These are phyloP conservation scores for Zygosaccharomyces bisporus DNA, from an alignment of 805 yeast species.

Conservation along the genomic window DNA sequence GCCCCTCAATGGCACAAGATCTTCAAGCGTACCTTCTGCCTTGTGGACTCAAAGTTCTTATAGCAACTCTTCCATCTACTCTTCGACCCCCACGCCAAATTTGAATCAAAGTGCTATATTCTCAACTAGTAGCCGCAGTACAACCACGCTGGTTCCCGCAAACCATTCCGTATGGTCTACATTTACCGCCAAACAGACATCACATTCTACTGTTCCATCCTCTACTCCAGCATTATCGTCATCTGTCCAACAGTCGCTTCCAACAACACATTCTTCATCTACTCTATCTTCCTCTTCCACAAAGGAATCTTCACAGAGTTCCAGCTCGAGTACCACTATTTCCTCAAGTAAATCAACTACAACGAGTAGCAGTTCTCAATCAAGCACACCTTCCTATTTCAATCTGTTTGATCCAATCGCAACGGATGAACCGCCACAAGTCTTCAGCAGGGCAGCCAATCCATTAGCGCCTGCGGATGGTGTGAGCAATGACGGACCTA, in stretches of 20 bases:
- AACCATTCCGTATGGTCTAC: background rate
- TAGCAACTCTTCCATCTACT: background rate
- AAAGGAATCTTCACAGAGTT: background rate
- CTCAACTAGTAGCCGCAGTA: background rate
- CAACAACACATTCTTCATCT: constrained; percentile 1
- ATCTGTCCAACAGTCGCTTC: background rate
- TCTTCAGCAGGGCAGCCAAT: constrained; percentile 45
- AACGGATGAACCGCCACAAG: constrained; percentile 43
- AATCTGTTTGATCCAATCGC: constrained; percentile 50
- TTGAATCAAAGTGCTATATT: background rate
- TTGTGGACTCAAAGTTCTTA: constrained; percentile 11
- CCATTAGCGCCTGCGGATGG: constrained; percentile 47
- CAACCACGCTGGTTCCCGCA: background rate
- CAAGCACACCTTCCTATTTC: background rate
- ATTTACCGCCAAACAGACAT: background rate
- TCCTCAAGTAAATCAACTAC: constrained; percentile 16
- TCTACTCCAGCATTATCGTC: background rate
- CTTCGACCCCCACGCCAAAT: constrained; percentile 12
- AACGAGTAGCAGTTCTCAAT: constrained; percentile 14
- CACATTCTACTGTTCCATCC: background rate
- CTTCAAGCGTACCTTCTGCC: constrained; percentile 15
- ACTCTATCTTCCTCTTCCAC: constrained; percentile 4
- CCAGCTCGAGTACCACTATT: constrained; percentile 2
- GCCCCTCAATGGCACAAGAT: too few relatives aligned
- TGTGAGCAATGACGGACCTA: constrained; percentile 44